Percentiles rank a stretch among this genome's conserved stretches.
Evolutionary conservation across 768 basidiomycete species (phyloP).

Genomic region (Dentipellis sp.): DNA sequence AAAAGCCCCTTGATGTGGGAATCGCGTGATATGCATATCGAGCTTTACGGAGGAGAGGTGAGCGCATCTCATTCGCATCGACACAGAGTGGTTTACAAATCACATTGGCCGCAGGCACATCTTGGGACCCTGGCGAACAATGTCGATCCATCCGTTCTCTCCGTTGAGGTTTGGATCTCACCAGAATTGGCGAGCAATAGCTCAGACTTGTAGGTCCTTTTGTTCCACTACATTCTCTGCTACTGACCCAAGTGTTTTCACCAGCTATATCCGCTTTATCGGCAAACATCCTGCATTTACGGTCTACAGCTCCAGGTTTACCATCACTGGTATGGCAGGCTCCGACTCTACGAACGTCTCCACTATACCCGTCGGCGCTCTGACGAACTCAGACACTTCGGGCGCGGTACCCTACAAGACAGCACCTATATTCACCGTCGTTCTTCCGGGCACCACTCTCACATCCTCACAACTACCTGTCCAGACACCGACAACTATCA

Average conservation of each 20-base stretch:
- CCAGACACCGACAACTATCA: neutral
- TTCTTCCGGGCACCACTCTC: neutral
- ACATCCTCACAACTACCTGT: neutral
- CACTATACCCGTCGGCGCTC: neutral
- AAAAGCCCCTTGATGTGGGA: neutral
- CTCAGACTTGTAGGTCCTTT: conserved; percentile 1
- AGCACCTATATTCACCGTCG: neutral
- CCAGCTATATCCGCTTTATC: conserved; percentile 1
- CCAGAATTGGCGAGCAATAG: conserved; percentile 1
- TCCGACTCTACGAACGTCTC: neutral
- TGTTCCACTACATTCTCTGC: neutral
- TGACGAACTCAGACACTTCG: neutral
- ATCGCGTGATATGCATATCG: neutral
- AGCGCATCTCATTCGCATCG: neutral
- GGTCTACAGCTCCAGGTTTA: conserved; percentile 1
- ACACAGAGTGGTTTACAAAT: no score
- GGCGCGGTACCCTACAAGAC: neutral
- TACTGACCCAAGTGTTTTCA: neutral
- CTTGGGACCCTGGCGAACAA: neutral
- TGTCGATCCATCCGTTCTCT: neutral
- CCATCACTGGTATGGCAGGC: neutral
- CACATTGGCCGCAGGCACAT: neutral
- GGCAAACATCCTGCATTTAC: neutral
- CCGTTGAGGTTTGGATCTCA: neutral
- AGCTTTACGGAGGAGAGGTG: neutral